phyloP scores from a whole-genome alignment of 2,329 filamentous ascomycete species.

The Chaetomium sp. region DNA sequence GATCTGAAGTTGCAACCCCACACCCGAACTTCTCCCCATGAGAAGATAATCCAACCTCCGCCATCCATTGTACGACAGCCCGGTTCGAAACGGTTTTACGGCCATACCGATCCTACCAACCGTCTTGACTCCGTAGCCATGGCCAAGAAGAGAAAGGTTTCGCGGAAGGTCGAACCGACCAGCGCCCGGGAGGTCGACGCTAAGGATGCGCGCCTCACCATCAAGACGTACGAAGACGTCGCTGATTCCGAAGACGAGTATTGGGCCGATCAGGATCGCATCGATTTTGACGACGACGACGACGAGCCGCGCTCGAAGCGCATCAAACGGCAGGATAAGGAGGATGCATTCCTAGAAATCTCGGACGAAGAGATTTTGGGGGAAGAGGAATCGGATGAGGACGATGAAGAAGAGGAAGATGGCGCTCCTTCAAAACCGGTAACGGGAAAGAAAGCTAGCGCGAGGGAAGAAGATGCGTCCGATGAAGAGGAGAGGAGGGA shows the following conservation, averaged over 20 bases:
- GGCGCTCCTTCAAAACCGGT: constrained; percentile 7
- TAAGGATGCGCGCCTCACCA: constrained; percentile 55
- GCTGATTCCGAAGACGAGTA: constrained; percentile 94
- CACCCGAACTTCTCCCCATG: not conserved
- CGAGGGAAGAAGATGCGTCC: constrained; percentile 38
- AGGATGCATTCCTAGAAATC: constrained; percentile 52
- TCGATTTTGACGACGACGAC: constrained; percentile 54
- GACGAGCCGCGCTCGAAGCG: constrained; percentile 79
- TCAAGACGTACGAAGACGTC: constrained; percentile 70
- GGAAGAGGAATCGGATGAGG: constrained; percentile 23
- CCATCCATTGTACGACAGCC: too few species aligned
- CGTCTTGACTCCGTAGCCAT: constrained; percentile 31
- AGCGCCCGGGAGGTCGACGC: constrained; percentile 51
- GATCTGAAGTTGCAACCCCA: too few species aligned
- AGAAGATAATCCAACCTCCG: not conserved
- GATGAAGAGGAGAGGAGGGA: constrained; percentile 49
- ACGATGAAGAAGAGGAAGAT: constrained; percentile 30
- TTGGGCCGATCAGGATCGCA: constrained; percentile 76
- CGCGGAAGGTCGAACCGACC: constrained; percentile 40
- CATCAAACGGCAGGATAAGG: constrained; percentile 61
- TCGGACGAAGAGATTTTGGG: constrained; percentile 54
- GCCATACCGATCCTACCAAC: not conserved
- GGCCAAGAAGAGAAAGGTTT: constrained; percentile 66
- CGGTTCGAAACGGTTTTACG: too few species aligned
- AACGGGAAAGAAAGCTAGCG: constrained; percentile 22